Conservation (phyloP, 164 flowering plant species). For the Stephania yunnanensis region DNA sequence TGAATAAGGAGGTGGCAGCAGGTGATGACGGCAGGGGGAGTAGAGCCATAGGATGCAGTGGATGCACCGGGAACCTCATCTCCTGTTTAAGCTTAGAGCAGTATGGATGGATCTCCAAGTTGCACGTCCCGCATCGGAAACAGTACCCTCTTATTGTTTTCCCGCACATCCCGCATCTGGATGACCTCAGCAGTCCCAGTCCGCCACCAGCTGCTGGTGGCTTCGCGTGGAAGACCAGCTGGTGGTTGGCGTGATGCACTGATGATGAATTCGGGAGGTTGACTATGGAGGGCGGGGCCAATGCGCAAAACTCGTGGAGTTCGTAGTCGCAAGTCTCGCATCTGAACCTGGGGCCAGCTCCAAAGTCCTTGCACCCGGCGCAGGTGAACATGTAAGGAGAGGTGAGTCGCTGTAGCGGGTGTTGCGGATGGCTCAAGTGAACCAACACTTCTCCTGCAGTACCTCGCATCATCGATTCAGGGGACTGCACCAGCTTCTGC, state of each 20-base stretch:
- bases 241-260: conserved; percentile 55
- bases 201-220: background rate
- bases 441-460: conserved; percentile 26
- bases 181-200: conserved; percentile 37
- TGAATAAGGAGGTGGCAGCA: background rate
- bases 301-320: conserved; percentile 72
- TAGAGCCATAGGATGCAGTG: conserved; percentile 38
- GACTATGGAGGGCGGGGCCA: conserved; percentile 42
- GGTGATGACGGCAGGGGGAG: conserved; percentile 14
- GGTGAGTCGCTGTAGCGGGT: conserved; percentile 31
- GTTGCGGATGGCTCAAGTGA: conserved; percentile 62
- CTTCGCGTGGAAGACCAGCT: conserved; percentile 39
- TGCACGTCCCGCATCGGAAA: conserved; percentile 57
- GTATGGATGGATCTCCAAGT: conserved; percentile 73
- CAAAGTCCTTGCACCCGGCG: conserved; percentile 71
- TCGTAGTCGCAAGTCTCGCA: conserved; percentile 64
- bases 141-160: conserved; percentile 52
- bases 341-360: conserved; percentile 54
- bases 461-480: too few relatives aligned
- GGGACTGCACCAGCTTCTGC: too few relatives aligned
- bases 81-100: conserved; percentile 53
- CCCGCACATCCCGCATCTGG: conserved; percentile 58
- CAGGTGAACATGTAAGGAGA: conserved; percentile 52
- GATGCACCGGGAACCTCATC: conserved; percentile 30
- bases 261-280: conserved; percentile 33